These are phyloP conservation scores for Pseudonitzschia multistriata DNA, from an alignment of 108 stramenopile species.

Conservation along the genomic window DNA sequence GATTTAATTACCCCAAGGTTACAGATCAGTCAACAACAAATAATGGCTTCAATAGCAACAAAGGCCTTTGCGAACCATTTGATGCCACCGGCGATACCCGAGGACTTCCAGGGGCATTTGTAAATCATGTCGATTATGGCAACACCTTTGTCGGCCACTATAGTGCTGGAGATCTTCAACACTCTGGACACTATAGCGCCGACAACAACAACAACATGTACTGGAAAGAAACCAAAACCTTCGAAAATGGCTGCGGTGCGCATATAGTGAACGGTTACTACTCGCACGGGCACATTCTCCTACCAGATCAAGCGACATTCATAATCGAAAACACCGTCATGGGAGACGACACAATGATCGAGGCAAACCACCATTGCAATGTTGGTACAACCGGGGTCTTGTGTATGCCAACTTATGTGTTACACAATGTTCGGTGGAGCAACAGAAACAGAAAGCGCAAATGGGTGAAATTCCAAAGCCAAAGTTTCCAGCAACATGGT, in stretches of 20 bases:
- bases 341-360: constrained; percentile 37
- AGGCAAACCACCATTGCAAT: constrained; percentile 65
- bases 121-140: constrained; percentile 55
- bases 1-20: constrained; percentile 33
- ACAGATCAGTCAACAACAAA: constrained; percentile 50
- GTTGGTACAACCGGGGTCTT: constrained; percentile 54
- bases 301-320: constrained; percentile 65
- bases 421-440: constrained; percentile 46
- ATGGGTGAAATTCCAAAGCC: constrained; percentile 26
- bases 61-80: constrained; percentile 39
- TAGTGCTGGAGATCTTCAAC: constrained; percentile 45
- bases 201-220: constrained; percentile 50
- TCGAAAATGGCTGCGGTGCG: constrained; percentile 55
- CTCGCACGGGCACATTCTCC: constrained; percentile 43
- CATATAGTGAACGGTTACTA: constrained; percentile 46
- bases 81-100: constrained; percentile 40
- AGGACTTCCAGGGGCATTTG: constrained; percentile 38
- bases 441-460: background rate
- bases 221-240: constrained; percentile 67
- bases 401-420: constrained; percentile 52
- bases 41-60: constrained; percentile 45
- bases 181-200: constrained; percentile 40
- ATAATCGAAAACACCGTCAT: constrained; percentile 51
- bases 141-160: constrained; percentile 71
- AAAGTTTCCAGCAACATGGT: constrained; percentile 1